A percentile compares a stretch with the other conserved stretches of the same genome.
Evolutionary conservation across 306 rosid genomes (phyloP).

Genomic region (Phaseolus lunatus): DNA sequence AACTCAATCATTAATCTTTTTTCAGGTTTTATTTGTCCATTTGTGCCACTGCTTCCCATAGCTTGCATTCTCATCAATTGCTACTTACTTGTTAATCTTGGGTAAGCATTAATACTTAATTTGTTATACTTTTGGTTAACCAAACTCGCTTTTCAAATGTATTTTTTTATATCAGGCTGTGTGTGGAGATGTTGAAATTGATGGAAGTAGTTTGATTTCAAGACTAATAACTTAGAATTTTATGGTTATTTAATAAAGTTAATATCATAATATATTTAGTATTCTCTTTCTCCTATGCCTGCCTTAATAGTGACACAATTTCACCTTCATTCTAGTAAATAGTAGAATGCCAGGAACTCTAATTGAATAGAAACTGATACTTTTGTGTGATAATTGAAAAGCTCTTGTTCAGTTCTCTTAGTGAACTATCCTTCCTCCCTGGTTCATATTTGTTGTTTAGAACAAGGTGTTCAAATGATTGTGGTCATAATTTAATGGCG

Average conservation of each 20-base stretch:
- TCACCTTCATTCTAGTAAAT: not conserved
- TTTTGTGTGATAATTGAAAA: not conserved
- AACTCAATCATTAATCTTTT: slow-evolving; percentile 32
- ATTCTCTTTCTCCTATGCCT: no score
- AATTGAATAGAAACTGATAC: not conserved
- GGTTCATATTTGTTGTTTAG: not conserved
- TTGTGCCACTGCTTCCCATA: slow-evolving; percentile 86
- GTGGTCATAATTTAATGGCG: no score
- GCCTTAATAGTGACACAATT: not conserved
- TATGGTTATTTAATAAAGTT: no score
- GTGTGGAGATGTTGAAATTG: not conserved
- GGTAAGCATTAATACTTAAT: slow-evolving; percentile 55
- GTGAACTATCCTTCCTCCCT: not conserved
- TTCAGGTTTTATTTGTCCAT: slow-evolving; percentile 90
- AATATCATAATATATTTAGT: no score
- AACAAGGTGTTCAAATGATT: no score
- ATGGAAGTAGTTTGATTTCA: slow-evolving; percentile 15
- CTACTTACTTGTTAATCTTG: slow-evolving; percentile 83
- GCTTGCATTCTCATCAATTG: slow-evolving; percentile 78
- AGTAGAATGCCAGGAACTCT: not conserved
- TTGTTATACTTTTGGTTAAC: not conserved
- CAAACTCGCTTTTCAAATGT: not conserved
- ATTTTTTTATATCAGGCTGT: not conserved
- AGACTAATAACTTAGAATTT: not conserved
- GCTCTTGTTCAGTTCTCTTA: not conserved